Evolutionary conservation across 441 rosid genomes (phyloP).

Genomic region (Euphorbia schlechtendalii): DNA sequence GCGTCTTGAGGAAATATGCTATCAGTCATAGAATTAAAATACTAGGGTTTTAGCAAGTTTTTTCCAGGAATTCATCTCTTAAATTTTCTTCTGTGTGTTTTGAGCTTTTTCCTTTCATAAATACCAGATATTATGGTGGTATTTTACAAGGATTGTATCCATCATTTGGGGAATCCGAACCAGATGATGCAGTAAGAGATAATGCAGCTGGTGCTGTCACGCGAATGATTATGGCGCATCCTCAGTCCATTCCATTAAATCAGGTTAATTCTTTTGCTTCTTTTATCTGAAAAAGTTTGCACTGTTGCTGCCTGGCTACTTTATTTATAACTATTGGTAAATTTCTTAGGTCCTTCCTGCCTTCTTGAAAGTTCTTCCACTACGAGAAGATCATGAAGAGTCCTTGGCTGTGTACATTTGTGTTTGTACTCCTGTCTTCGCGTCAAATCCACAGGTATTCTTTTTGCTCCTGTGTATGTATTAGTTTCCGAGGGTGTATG

Average conservation of each 20-base stretch:
- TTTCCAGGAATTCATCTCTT: slow-evolving; percentile 1
- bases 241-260: slow-evolving; percentile 78
- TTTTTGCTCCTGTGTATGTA: neutral
- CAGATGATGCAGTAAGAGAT: slow-evolving; percentile 92
- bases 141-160: slow-evolving; percentile 69
- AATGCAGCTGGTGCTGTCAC: slow-evolving; percentile 99
- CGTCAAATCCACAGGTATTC: slow-evolving; percentile 80
- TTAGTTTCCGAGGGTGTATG: neutral
- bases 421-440: slow-evolving; percentile 65
- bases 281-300: neutral
- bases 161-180: slow-evolving; percentile 88
- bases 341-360: slow-evolving; percentile 80
- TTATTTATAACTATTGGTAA: slow-evolving; percentile 14
- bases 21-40: slow-evolving; percentile 2
- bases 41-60: neutral
- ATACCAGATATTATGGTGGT: slow-evolving; percentile 68
- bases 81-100: neutral
- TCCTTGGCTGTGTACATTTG: slow-evolving; percentile 86
- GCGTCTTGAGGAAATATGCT: neutral
- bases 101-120: slow-evolving; percentile 38
- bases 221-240: slow-evolving; percentile 92
- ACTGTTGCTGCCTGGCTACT: neutral
- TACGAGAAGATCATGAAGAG: slow-evolving; percentile 97
- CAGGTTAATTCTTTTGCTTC: slow-evolving; percentile 44
- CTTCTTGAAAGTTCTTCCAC: slow-evolving; percentile 80